Evolutionary conservation across 306 rosid species (phyloP).

Genomic region (Lupinus albus): DNA sequence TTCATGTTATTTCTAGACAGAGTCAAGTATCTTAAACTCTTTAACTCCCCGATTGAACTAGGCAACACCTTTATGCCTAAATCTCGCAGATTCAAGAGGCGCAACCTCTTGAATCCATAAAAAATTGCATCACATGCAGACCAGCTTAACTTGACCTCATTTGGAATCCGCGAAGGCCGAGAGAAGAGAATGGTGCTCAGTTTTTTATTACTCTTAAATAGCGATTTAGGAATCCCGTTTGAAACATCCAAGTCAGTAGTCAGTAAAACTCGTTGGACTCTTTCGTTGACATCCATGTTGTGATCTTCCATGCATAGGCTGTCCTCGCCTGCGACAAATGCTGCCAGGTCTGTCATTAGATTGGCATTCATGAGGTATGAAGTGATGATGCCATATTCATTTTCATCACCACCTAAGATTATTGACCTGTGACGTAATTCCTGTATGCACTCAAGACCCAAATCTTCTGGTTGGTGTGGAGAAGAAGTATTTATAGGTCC

Average conservation of each 20-base stretch:
- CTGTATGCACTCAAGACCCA: not conserved
- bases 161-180: not conserved
- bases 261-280: not conserved
- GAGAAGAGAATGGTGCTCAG: not conserved
- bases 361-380: not conserved
- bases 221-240: not conserved
- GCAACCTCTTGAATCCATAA: not conserved
- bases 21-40: slow-evolving; percentile 17
- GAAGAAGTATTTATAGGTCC: not conserved
- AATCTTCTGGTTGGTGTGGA: not conserved
- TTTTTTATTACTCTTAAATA: not conserved
- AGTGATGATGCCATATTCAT: not conserved
- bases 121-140: not conserved
- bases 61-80: slow-evolving; percentile 12
- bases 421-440: not conserved
- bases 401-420: not conserved
- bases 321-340: not conserved
- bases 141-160: slow-evolving; percentile 6
- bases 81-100: slow-evolving; percentile 6
- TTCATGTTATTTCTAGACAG: not conserved
- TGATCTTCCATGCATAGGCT: not conserved
- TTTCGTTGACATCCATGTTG: not conserved
- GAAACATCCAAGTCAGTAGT: not conserved
- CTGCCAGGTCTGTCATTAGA: not conserved
- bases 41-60: not conserved